Percentiles rank a stretch among this genome's conserved stretches.
These are phyloP conservation scores for Begonia fuchsioides DNA, from an alignment of 306 rosid species.

Conservation along the genomic window DNA sequence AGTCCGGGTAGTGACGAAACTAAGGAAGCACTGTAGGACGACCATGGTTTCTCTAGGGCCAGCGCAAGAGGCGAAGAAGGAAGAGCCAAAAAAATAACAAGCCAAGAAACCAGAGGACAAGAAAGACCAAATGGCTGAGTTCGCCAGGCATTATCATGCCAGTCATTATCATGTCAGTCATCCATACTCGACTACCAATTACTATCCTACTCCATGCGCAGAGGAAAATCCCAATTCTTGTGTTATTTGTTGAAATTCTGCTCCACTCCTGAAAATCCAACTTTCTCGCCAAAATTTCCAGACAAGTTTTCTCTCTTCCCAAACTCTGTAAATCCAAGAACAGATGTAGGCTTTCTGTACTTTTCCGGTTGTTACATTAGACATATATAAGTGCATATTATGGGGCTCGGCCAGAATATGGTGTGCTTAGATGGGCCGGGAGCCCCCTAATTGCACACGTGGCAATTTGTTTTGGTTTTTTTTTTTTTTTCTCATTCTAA, in stretches of 20 bases:
- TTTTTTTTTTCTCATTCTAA: no score
- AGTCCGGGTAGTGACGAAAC: conserved; percentile 26
- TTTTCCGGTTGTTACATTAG: no score
- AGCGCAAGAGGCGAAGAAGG: conserved; percentile 48
- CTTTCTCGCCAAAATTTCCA: no score
- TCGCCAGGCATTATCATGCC: not conserved
- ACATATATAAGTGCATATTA: no score
- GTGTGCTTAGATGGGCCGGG: no score
- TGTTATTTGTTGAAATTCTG: conserved; percentile 36
- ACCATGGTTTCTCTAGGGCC: conserved; percentile 58
- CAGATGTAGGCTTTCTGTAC: no score
- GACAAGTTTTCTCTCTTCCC: no score
- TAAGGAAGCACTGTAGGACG: conserved; percentile 37
- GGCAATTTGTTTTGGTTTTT: no score
- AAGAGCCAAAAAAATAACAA: conserved; percentile 19
- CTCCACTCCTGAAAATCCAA: no score
- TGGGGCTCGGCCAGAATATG: no score
- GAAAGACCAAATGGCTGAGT: conserved; percentile 17
- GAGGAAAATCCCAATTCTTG: conserved; percentile 62
- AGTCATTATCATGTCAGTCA: conserved; percentile 3
- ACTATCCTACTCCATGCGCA: conserved; percentile 13
- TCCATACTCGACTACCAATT: conserved; percentile 9
- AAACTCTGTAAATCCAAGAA: no score
- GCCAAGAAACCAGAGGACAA: conserved; percentile 19
- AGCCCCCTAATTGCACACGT: no score